A percentile compares a stretch with the other conserved stretches of the same genome.
Evolutionary conservation across 2,329 filamentous ascomycete species (phyloP).

Genomic region (Cryphonectria carpinicola): DNA sequence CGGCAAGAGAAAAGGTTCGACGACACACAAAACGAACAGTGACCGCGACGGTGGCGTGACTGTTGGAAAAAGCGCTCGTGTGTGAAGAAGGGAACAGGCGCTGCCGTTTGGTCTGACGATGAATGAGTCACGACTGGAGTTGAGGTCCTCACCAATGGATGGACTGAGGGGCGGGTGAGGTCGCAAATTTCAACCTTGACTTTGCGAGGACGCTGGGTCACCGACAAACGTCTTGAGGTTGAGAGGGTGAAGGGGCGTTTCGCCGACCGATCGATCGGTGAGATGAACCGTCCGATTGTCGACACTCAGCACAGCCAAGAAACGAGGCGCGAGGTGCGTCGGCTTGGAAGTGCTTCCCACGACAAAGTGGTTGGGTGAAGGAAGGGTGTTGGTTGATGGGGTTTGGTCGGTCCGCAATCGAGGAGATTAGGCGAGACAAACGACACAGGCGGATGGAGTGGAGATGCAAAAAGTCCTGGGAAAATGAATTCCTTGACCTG

Average conservation of each 20-base stretch:
- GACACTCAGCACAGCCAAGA: neutral
- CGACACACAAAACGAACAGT: neutral
- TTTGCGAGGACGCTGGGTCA: slow-evolving; percentile 3
- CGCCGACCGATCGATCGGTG: slow-evolving; percentile 5
- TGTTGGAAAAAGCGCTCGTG: neutral
- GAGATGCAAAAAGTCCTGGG: slow-evolving; percentile 19
- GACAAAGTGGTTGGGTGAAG: slow-evolving; percentile 15
- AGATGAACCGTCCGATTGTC: neutral
- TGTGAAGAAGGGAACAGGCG: slow-evolving; percentile 14
- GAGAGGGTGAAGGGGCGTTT: slow-evolving; percentile 2
- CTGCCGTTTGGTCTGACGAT: slow-evolving; percentile 15
- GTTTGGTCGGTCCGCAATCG: slow-evolving; percentile 25
- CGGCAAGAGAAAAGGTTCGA: neutral
- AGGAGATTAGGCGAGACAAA: slow-evolving; percentile 13
- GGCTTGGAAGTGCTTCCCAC: slow-evolving; percentile 20
- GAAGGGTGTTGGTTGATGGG: slow-evolving; percentile 9
- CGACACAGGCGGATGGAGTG: slow-evolving; percentile 23
- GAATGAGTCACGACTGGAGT: slow-evolving; percentile 5
- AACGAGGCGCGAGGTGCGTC: slow-evolving; percentile 15
- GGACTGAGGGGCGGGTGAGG: neutral
- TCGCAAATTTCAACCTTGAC: neutral
- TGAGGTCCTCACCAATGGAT: slow-evolving; percentile 8
- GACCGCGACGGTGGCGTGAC: slow-evolving; percentile 2
- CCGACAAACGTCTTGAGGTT: neutral
- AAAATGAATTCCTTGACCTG: slow-evolving; percentile 26